Base-by-base conservation (phyloP, 331 rosid species). In the Prunus yedoensis region DNA sequence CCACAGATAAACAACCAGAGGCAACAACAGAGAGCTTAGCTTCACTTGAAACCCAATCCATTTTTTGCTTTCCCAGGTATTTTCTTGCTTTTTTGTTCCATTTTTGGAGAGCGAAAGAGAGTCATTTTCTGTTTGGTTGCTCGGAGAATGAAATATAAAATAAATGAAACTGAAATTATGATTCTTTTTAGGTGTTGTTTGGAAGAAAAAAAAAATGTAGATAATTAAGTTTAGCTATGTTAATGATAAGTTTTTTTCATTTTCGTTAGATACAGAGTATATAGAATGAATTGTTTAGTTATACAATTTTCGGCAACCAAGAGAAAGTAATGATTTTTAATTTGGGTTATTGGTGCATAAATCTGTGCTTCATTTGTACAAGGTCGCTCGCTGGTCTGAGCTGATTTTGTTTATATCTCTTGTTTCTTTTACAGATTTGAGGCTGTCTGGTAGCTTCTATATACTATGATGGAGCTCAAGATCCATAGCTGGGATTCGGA, bases 341-440 rank as follows among this genome's bases (percentile, higher is more conserved):
- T 81, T 81, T 66, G 60, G 23, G 14, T 60, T 9, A 28, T 69
- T 58, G 57, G 17, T 71, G 49, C 38, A 45, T 70, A 10, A 68
- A 58, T 81, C 77, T 54, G 12, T 74, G 64, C n/a, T 71, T 71
- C 43, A 10, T 47, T 47, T 27, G 30, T 9, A 5, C 14, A 12
- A 23, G 66, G 30, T 27, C 23, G 56, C 61, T 57, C 68, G 12
- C 10, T 72, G 10, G 58, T 78, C 14, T 68, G 70, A 27, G 77
- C 4, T 70, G 62, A 56, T 85, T 85, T 80, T 68, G 45, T 43
- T 74, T 35, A 16, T 53, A 77, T 78, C 12, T n/a, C 71, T 84
- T 84, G 56, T 67, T 82, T 66, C 20, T 49, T 72, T 49, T 32
- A 68, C 88, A 88, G 98, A 85, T 88, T 87, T 77, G 87, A 65